These are phyloP conservation scores for Daldinia decipiens DNA, from an alignment of 495 filamentous ascomycete species.

Conservation along the genomic window DNA sequence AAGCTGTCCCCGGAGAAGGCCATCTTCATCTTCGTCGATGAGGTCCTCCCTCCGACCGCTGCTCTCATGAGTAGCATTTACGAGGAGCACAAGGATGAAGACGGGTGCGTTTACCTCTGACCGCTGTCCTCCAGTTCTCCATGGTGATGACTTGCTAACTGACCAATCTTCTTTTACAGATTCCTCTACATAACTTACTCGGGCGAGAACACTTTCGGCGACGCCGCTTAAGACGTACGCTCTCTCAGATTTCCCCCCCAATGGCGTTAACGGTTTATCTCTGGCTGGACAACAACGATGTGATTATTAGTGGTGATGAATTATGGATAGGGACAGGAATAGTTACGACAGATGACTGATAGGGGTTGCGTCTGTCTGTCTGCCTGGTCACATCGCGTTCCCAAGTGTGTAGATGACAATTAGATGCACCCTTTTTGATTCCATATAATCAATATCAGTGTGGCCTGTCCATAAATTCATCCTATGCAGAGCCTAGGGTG, in stretches of 20 bases:
- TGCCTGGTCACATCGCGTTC: constrained; percentile 22
- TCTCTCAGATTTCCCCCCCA: constrained; percentile 17
- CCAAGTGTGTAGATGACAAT: constrained; percentile 31
- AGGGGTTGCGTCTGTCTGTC: constrained; percentile 26
- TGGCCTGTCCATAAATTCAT: constrained; percentile 22
- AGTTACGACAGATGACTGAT: constrained; percentile 28
- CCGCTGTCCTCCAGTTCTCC: not conserved
- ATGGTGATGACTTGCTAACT: constrained; percentile 33
- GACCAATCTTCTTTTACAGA: constrained; percentile 45
- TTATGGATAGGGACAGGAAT: constrained; percentile 38
- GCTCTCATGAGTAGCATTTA: constrained; percentile 99
- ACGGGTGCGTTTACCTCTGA: constrained; percentile 63
- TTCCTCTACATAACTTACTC: constrained; percentile 83
- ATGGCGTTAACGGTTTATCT: constrained; percentile 43
- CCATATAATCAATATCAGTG: constrained; percentile 38
- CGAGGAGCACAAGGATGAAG: constrained; percentile 93
- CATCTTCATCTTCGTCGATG: constrained; percentile 99
- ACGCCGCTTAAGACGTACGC: constrained; percentile 40
- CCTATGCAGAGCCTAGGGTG: not conserved
- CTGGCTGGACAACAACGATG: constrained; percentile 41
- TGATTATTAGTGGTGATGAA: constrained; percentile 35
- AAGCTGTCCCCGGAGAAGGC: constrained; percentile 99
- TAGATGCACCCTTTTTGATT: constrained; percentile 30
- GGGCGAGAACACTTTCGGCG: constrained; percentile 99
- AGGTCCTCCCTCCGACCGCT: constrained; percentile 95